Percentiles rank a stretch among this genome's conserved stretches.
phyloP scores from a whole-genome alignment of 2,329 filamentous ascomycete genomes.

The Fusarium ramigenum region DNA sequence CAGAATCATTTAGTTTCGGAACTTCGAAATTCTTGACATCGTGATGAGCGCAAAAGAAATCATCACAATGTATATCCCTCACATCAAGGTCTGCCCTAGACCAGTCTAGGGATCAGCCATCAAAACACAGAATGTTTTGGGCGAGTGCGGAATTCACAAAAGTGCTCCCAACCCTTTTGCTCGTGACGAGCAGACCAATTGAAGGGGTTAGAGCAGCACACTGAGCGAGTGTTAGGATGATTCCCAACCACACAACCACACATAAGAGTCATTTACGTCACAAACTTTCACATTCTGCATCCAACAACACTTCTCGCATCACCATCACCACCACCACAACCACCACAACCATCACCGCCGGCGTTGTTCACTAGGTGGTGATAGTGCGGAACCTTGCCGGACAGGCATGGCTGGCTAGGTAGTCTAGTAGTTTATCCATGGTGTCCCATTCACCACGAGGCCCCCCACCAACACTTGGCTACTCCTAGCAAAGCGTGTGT shows the following conservation, averaged over 20 bases:
- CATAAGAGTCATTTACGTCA: slow-evolving; percentile 36
- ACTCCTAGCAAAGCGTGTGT: slow-evolving; percentile 17
- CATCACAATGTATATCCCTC: slow-evolving; percentile 18
- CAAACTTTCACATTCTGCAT: slow-evolving; percentile 20
- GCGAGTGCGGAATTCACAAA: slow-evolving; percentile 27
- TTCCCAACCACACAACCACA: slow-evolving; percentile 35
- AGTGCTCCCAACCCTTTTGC: slow-evolving; percentile 31
- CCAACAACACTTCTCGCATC: slow-evolving; percentile 28
- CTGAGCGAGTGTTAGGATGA: slow-evolving; percentile 14
- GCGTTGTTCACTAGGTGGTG: slow-evolving; percentile 6
- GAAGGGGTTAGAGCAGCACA: slow-evolving; percentile 26
- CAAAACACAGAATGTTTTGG: slow-evolving; percentile 22
- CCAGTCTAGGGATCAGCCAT: slow-evolving; percentile 35
- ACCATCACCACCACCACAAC: slow-evolving; percentile 14
- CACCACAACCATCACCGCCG: slow-evolving; percentile 11
- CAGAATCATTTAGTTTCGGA: slow-evolving; percentile 39
- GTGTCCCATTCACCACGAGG: slow-evolving; percentile 40
- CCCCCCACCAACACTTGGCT: slow-evolving; percentile 37
- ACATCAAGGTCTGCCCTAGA: slow-evolving; percentile 17
- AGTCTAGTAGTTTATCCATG: not conserved
- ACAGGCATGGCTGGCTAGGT: slow-evolving; percentile 27
- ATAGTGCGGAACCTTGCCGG: slow-evolving; percentile 40
- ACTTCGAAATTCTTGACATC: slow-evolving; percentile 34
- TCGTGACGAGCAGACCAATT: slow-evolving; percentile 26
- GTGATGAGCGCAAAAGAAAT: slow-evolving; percentile 17